Base-by-base conservation (phyloP, 2,329 filamentous ascomycete species). In the Diplocarpon mali region DNA sequence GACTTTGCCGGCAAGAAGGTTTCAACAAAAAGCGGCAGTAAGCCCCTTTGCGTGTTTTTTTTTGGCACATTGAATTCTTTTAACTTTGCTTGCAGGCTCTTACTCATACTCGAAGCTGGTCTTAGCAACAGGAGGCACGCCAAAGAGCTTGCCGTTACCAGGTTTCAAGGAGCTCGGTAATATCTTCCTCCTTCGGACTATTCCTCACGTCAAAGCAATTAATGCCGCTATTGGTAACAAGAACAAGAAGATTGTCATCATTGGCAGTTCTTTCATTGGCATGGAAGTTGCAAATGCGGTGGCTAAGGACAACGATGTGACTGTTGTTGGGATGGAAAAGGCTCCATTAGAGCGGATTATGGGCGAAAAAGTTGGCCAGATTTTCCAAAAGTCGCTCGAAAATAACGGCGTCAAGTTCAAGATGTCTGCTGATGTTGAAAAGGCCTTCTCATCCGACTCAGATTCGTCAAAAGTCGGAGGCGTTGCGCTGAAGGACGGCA, bases 251-350 rank as follows among this genome's bases (percentile, higher is more conserved):
- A 79, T 98, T 53, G 87, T 95, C 38, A 73, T 98, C 12, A 72
- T 98, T 43, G 92, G 92, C 34, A 90, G 84, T 47, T 94, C 87
- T 0, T 98, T 98, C 65, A 98, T 98, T 60, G 92, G 92, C 34
- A 93, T 98, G 85, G 92, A 98, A 65, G 77, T 93, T n/a, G 90
- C 85, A 49, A 92, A 89, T 52, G 82, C 93, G 0, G 80, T 83
- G 0, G 67, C 75, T 36, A 83, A 83, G 56, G 83, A 83, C 57
- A 94, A 98, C 62, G 68, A 80, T 8, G 88, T 98, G 13, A 83
- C 83, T 7, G 78, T 96, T 34, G 71, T 98, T 16, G 92, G 92
- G 31, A 90, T 89, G 83, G 88, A 95, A 60, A 78, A 77, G 47
- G 78, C 78, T 11, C 90, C 92, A 0, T 75, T 96, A 7, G 85